These are phyloP conservation scores for Aspergillus quadricinctus DNA, from an alignment of 2,329 filamentous ascomycete genomes.

Conservation along the genomic window DNA sequence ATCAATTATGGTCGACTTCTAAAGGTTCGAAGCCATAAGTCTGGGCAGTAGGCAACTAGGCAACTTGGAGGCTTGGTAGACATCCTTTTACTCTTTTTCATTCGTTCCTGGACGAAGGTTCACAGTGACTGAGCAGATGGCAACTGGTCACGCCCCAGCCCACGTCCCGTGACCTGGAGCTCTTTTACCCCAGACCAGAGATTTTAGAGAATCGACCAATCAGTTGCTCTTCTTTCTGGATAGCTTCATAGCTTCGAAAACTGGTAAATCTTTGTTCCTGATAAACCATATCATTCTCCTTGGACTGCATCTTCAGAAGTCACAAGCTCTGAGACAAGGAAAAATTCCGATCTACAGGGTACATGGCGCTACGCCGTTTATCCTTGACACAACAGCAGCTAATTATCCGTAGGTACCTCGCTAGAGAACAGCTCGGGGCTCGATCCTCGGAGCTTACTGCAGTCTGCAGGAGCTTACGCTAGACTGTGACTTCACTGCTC, in stretches of 20 bases:
- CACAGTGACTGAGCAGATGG: background rate
- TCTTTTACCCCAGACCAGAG: background rate
- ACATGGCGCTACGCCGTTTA: background rate
- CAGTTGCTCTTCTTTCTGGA: background rate
- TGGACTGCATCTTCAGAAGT: background rate
- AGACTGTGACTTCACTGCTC: background rate
- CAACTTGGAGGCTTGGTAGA: background rate
- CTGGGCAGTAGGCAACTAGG: background rate
- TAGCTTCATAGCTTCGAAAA: background rate
- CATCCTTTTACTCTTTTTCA: background rate
- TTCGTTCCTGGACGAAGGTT: background rate
- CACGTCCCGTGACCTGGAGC: conserved; percentile 13
- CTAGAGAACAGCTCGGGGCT: background rate
- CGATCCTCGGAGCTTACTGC: no score
- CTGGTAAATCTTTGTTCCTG: background rate
- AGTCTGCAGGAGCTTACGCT: no score
- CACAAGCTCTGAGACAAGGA: background rate
- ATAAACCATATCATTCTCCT: background rate
- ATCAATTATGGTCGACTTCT: background rate
- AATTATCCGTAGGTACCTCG: background rate
- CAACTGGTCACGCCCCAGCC: background rate
- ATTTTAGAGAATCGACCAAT: background rate
- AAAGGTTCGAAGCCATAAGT: background rate
- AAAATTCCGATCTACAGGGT: background rate
- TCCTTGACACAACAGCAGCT: background rate